A percentile compares a stretch with the other conserved stretches of the same genome.
Evolutionary conservation across 768 basidiomycete genomes (phyloP).

Genomic region (Rhodocollybia butyracea): DNA sequence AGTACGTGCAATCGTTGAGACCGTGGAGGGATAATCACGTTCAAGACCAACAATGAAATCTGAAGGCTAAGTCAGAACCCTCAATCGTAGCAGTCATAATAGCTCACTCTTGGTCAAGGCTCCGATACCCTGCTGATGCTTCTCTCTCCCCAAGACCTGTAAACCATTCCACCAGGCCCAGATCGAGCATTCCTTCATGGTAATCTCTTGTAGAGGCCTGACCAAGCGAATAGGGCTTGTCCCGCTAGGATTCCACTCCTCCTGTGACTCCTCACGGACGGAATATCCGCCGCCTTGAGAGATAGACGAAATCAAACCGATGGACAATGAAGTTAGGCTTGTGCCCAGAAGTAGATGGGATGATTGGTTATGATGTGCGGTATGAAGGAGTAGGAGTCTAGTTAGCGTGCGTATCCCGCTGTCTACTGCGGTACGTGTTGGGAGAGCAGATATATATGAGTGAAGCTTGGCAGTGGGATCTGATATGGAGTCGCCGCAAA

Average conservation of each 20-base stretch:
- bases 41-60: slow-evolving; percentile 82
- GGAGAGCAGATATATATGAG: slow-evolving; percentile 60
- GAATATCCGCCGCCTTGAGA: slow-evolving; percentile 75
- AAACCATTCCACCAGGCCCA: slow-evolving; percentile 76
- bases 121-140: slow-evolving; percentile 52
- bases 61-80: slow-evolving; percentile 20
- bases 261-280: slow-evolving; percentile 64
- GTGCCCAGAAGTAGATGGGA: slow-evolving; percentile 81
- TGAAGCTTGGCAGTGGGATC: slow-evolving; percentile 32
- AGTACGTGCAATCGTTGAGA: slow-evolving; percentile 78
- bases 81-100: neutral
- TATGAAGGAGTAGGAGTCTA: slow-evolving; percentile 68
- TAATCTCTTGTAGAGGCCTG: slow-evolving; percentile 69
- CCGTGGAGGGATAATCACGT: slow-evolving; percentile 82
- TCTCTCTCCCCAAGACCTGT: slow-evolving; percentile 47
- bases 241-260: slow-evolving; percentile 51
- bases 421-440: slow-evolving; percentile 69
- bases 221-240: slow-evolving; percentile 43
- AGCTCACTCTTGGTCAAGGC: slow-evolving; percentile 65
- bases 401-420: slow-evolving; percentile 56
- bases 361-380: slow-evolving; percentile 52
- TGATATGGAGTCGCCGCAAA: slow-evolving; percentile 20
- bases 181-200: slow-evolving; percentile 74
- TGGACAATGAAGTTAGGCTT: slow-evolving; percentile 73
- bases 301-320: slow-evolving; percentile 70